These are phyloP conservation scores for Exserohilum rostratum DNA, from an alignment of 2,329 filamentous ascomycete genomes.

Conservation along the genomic window DNA sequence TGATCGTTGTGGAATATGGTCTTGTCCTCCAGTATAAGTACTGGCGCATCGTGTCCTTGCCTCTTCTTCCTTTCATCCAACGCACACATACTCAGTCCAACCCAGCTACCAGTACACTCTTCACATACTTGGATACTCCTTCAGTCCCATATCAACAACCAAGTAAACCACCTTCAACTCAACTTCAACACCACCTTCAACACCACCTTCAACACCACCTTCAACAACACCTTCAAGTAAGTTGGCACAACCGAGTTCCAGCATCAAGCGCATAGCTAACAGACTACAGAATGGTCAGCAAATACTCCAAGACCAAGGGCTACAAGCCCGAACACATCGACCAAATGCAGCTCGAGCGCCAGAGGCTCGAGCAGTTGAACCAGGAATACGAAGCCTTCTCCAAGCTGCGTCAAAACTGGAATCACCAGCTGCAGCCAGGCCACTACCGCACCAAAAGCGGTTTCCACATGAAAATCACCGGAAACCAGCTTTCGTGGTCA, in stretches of 20 bases:
- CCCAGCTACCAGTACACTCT: not conserved
- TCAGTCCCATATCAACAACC: too few relatives aligned
- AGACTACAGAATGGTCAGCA: slow-evolving; percentile 1
- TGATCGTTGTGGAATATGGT: too few relatives aligned
- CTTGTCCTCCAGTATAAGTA: not conserved
- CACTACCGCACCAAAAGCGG: slow-evolving; percentile 3
- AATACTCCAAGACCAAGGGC: slow-evolving; percentile 5
- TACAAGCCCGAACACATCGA: not conserved
- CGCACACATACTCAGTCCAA: not conserved
- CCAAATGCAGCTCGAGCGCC: not conserved
- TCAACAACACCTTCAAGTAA: slow-evolving; percentile 1
- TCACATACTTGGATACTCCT: too few relatives aligned
- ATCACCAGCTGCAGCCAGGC: not conserved
- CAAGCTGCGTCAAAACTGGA: not conserved
- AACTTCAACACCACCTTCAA: not conserved
- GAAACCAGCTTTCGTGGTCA: not conserved
- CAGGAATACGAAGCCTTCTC: not conserved
- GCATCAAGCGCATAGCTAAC: not conserved
- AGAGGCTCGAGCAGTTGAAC: not conserved
- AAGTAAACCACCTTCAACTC: too few relatives aligned
- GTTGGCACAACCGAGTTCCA: not conserved
- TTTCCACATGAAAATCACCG: not conserved
- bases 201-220: too few relatives aligned
- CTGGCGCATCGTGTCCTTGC: not conserved
- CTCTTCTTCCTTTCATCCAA: not conserved